Conservation (phyloP, 1,139 yeast species). For the Keqinozyma sinolaborantium region DNA sequence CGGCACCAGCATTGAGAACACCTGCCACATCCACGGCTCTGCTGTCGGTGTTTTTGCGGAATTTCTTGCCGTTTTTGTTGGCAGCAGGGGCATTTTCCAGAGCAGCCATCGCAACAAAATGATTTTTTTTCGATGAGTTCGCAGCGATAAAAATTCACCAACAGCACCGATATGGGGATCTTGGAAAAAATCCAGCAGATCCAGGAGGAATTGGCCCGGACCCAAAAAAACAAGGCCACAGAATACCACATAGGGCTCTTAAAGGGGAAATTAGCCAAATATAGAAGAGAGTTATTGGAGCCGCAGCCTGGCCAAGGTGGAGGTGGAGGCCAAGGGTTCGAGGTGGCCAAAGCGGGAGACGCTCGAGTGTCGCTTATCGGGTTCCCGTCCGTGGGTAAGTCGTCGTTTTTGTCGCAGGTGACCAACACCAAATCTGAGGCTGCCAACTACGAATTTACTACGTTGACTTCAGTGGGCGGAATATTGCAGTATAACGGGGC, state of each 20-base stretch:
- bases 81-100: too few relatives aligned
- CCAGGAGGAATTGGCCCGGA: slow-evolving; percentile 89
- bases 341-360: slow-evolving; percentile 93
- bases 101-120: too few relatives aligned
- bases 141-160: background rate
- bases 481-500: slow-evolving; percentile 94
- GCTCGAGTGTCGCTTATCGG: slow-evolving; percentile 95
- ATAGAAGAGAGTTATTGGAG: slow-evolving; percentile 85
- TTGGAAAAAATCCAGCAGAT: slow-evolving; percentile 81
- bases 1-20: slow-evolving; percentile 34
- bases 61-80: too few relatives aligned
- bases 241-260: slow-evolving; percentile 93
- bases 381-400: slow-evolving; percentile 96
- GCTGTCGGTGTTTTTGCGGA: background rate
- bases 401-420: slow-evolving; percentile 80
- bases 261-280: slow-evolving; percentile 93
- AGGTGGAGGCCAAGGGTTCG: slow-evolving; percentile 86
- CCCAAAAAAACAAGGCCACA: slow-evolving; percentile 97
- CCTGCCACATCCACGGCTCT: slow-evolving; percentile 20
- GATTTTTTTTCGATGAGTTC: background rate
- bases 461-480: slow-evolving; percentile 95
- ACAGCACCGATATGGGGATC: slow-evolving; percentile 21
- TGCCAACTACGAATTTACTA: slow-evolving; percentile 93
- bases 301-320: slow-evolving; percentile 75
- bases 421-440: slow-evolving; percentile 94